These are phyloP conservation scores for Neospora caninum DNA, from an alignment of 169 alveolate species.

Conservation along the genomic window DNA sequence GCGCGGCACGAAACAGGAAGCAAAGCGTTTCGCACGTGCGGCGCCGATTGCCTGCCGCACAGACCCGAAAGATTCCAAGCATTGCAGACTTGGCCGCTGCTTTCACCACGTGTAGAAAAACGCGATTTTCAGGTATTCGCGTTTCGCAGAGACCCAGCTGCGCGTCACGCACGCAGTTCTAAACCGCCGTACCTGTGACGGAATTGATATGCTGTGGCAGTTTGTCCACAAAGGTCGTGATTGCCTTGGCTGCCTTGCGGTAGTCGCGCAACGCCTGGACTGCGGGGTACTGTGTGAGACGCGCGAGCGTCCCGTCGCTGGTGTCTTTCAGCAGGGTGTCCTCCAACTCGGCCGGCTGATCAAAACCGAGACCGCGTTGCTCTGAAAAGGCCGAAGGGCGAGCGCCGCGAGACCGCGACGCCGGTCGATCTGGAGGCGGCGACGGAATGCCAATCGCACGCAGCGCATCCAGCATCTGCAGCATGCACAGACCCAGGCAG, in stretches of 20 bases:
- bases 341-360: slow-evolving; percentile 32
- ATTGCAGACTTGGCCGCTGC: too few species aligned
- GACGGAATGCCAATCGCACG: slow-evolving; percentile 60
- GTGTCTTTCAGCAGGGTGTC: slow-evolving; percentile 81
- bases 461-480: slow-evolving; percentile 55
- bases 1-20: neutral
- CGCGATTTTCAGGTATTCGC: too few species aligned
- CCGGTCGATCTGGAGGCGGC: slow-evolving; percentile 8
- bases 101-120: too few species aligned
- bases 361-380: neutral
- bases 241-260: slow-evolving; percentile 81
- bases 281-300: slow-evolving; percentile 81
- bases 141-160: too few species aligned
- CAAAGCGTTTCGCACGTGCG: too few species aligned
- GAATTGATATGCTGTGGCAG: slow-evolving; percentile 82
- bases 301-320: slow-evolving; percentile 80
- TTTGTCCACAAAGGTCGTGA: slow-evolving; percentile 84
- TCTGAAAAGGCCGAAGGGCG: neutral
- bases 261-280: slow-evolving; percentile 80
- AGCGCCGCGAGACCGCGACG: neutral
- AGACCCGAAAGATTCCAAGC: too few species aligned
- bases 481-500: neutral
- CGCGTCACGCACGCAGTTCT: too few species aligned
- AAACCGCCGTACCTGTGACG: slow-evolving; percentile 58
- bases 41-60: too few species aligned